Base-by-base conservation (phyloP, 2,329 filamentous ascomycete genomes). In the Fusarium staphyleae region DNA sequence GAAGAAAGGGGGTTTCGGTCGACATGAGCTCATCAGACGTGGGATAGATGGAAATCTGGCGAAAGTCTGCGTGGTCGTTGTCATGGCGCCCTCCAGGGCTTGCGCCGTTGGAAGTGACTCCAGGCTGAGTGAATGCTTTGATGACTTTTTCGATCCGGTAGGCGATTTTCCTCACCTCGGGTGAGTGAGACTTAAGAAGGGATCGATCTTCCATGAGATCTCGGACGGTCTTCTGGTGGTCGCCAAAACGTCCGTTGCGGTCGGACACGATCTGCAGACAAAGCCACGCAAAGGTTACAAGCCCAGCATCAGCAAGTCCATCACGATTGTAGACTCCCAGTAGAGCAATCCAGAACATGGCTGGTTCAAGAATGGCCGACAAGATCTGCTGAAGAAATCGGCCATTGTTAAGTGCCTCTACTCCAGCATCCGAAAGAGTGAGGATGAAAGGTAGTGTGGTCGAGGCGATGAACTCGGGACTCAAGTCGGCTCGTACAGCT, bases 71-170 rank as follows among this genome's bases (percentile, higher is more conserved):
- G 65, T 81, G 82, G 62, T 92, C 89, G 47, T 93, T 93, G 69
- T 92, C 87, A 58, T 93, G 88, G 0, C 89, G 80, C 0, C 87
- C 87, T 0, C 89, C 89, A 0, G 87, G 80, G 2, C 63, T 66
- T 26, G 68, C 34, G 7, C 54, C 44, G 8, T 9, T 30, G 11
- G 43, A 8, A 2, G 16, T 22, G 12, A 24, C 8, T 18, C 33
- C 28, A 1, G 44, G 33, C 1, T 55, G 52, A 0, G 63, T 48
- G 3, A 69, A 69, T 16, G 53, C 47, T 6, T 68, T 69, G 33
- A 79, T 46, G 2, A 73, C 61, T 32, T 75, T 77, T 26, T 75
- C 66, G 36, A 80, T 77, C 15, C 66, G 71, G 48, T 76, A 74
- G 0, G 62, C 70, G 8, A 70, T 36, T 4, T 63, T 61, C 8